Evolutionary conservation across 805 yeast species (phyloP), one percentile per base, ranked within the genome.

Genomic region (Cyberlindnera suaveolens): DNA sequence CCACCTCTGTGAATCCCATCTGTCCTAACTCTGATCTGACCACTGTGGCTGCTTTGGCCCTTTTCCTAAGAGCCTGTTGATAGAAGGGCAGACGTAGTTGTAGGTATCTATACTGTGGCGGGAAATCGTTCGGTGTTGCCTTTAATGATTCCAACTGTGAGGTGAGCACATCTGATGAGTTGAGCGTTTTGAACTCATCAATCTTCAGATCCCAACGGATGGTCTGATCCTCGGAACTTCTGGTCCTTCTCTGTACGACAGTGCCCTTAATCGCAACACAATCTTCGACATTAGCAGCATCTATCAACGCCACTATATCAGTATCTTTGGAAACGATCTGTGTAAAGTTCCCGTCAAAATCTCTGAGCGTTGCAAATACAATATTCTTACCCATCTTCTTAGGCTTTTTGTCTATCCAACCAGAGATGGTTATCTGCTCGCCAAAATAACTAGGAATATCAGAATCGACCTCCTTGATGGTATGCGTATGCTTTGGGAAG

Each of bases 371-470:
- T 3, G 84, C 93, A 67, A 93, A 91, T 1, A 77, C 71, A 39
- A 86, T 66, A 10, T 64, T 64, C 41, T 78, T 79, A 4, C 91
- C 80, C 41, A 85, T 66, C 41, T 78, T 77, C 42, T 82, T 72
- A 0, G 96, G 93, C 50, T 82, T 80, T 18, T 75, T 69, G 54
- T 87, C 79, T 15, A 91, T 74, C 88, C 96, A 93, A 0, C 99
- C 98, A 49, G 86, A 78, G 7, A 91, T 50, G 0, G 73, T 68
- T 2, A 83, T 74, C 13, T 61, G 27, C 3, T 40, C 5, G 10
- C 48, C 52, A 35, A 53, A 40, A n/a, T 33, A 34, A 2, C 36
- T 11, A 1, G 29, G 34, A 1, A 47, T 6, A 8, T 46, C 30
- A 0, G 34, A 16, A 13, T 38, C 32, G 11, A 55, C 48, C 1